A percentile compares a stretch with the other conserved stretches of the same genome.
Evolutionary conservation across 1,284 basidiomycete species (phyloP).

Genomic region (Ustilago loliicola): DNA sequence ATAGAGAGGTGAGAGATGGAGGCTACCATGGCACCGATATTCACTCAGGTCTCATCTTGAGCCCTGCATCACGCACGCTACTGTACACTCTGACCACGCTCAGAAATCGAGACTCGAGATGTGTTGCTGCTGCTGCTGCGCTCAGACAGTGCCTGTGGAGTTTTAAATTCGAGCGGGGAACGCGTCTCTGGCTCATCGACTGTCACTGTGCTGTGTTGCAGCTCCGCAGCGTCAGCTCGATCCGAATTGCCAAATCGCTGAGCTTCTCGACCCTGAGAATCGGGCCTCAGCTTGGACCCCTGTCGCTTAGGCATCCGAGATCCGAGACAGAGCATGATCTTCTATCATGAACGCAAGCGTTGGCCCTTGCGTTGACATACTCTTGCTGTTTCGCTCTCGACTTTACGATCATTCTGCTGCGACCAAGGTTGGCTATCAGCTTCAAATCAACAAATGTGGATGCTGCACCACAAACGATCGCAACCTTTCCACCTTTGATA

Average conservation of each 20-base stretch:
- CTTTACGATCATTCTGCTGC: not conserved
- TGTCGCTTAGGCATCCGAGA: constrained; percentile 16
- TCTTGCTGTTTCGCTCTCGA: not conserved
- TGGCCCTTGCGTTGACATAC: constrained; percentile 18
- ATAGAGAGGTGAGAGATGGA: constrained; percentile 6
- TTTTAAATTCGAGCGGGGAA: constrained; percentile 17
- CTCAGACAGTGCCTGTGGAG: constrained; percentile 28
- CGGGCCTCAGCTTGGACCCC: constrained; percentile 16
- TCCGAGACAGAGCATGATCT: constrained; percentile 19
- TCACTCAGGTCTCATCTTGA: not conserved
- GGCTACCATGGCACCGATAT: not conserved
- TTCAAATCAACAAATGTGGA: not conserved
- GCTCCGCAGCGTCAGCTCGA: constrained; percentile 27
- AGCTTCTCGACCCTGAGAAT: constrained; percentile 6
- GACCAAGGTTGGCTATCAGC: not conserved
- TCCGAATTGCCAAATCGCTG: constrained; percentile 27
- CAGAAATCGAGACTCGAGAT: not conserved
- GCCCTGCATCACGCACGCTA: constrained; percentile 2
- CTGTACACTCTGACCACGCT: not conserved
- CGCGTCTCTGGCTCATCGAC: constrained; percentile 6
- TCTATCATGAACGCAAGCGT: not conserved
- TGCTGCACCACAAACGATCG: not conserved
- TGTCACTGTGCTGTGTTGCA: constrained; percentile 12
- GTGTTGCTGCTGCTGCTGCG: constrained; percentile 11
- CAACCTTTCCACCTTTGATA: not conserved